Evolutionary conservation across 2,329 filamentous ascomycete genomes (phyloP).

Genomic region (Sporothrix mexicana): DNA sequence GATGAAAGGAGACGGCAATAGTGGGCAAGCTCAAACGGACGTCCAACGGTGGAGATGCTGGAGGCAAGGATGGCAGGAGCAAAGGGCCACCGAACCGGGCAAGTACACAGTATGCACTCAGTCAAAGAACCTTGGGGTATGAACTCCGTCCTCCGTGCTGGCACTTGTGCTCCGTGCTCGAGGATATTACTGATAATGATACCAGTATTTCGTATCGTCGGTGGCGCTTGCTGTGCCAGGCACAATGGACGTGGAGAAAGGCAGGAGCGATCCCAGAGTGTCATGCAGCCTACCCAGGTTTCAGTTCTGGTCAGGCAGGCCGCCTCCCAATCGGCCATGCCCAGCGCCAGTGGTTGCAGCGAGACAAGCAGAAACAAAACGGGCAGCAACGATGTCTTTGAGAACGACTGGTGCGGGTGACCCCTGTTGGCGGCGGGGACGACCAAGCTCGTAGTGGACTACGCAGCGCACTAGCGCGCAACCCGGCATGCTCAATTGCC

Average conservation of each 20-base stretch:
- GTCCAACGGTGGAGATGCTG: conserved; percentile 10
- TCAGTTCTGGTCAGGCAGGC: conserved; percentile 4
- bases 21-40: conserved; percentile 3
- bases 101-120: neutral
- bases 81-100: neutral
- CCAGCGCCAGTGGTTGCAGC: conserved; percentile 11
- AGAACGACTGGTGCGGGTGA: conserved; percentile 34
- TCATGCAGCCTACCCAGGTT: conserved; percentile 27
- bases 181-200: neutral
- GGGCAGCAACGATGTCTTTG: conserved; percentile 13
- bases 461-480: conserved; percentile 37
- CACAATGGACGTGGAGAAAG: conserved; percentile 16
- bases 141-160: conserved; percentile 4
- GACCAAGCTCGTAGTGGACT: conserved; percentile 36
- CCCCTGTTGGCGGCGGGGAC: conserved; percentile 37
- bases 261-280: conserved; percentile 26
- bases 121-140: neutral
- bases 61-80: neutral
- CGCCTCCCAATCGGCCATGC: conserved; percentile 2
- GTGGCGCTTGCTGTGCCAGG: conserved; percentile 31
- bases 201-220: neutral
- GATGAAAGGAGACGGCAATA: conserved; percentile 9
- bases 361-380: conserved; percentile 3
- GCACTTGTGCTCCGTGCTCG: conserved; percentile 2
- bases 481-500: conserved; percentile 18